These are phyloP conservation scores for Arthrobotrys conoides DNA, from an alignment of 2,329 filamentous ascomycete genomes.

Conservation along the genomic window DNA sequence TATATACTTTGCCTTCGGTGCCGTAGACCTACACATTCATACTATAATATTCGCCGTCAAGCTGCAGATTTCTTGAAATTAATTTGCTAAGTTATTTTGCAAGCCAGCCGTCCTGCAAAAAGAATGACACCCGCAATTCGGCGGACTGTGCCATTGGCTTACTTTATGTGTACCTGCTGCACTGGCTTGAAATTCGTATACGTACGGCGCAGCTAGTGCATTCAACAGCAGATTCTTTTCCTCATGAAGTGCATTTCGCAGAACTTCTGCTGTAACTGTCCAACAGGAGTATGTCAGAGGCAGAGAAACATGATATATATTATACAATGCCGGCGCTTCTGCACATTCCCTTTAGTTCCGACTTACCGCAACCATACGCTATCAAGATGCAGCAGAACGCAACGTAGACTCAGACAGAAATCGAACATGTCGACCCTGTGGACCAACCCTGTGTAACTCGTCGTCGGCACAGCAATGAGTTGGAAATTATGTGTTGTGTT, in stretches of 20 bases:
- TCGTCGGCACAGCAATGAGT: not conserved
- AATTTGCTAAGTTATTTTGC: not conserved
- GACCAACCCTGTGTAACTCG: not conserved
- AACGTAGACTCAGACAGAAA: not conserved
- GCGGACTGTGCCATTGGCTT: not conserved
- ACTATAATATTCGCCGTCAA: not conserved
- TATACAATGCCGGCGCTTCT: not conserved
- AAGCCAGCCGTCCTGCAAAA: not conserved
- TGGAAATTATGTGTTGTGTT: slow-evolving; percentile 8
- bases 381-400: not conserved
- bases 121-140: not conserved
- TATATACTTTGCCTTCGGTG: not conserved
- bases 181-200: not conserved
- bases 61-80: slow-evolving; percentile 1
- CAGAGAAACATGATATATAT: not conserved
- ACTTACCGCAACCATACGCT: not conserved
- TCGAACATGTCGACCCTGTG: not conserved
- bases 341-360: not conserved
- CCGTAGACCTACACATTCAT: not conserved
- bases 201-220: not conserved
- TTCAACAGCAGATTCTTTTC: not conserved
- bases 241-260: not conserved
- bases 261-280: not conserved
- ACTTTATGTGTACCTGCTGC: not conserved
- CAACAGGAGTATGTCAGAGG: not conserved